Base-by-base conservation (phyloP, 371 early-diverging fungal genomes). In the Rhizopus arrhizus region DNA sequence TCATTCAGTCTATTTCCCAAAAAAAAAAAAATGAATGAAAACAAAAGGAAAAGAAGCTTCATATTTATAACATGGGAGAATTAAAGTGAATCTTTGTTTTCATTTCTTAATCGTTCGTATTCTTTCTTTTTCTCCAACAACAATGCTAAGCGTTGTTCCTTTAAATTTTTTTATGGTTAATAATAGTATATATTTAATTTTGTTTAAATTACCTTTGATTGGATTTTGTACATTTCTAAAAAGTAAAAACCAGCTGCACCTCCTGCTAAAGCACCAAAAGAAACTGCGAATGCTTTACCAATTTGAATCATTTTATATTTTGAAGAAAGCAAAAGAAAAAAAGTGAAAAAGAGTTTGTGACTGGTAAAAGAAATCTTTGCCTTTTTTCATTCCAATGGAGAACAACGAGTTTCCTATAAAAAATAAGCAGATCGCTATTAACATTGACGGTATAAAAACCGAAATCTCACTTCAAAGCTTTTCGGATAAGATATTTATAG, bases 381-480 rank as follows among this genome's bases (percentile, higher is more conserved):
- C 8, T 36, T 16, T 40, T 41, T 54, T 41, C 22, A 31, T 4
- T 47, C 9, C 22, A 22, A 66, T 69, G 66, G 58, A 67, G n/a
- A 68, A 51, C 5, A 49, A 58, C 13, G 52, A 71, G 9, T 88
- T 89, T 55, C 88, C 89, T 1, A 54, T 87, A 36, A 65, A 67
- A 36, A 85, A 80, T 56, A 78, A 74, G 28, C 85, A 85, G 58
- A 65, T 84, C 0, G 89, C 89, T 0, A 74, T 79, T 22, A 32
- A 53, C 3, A 69, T 89, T 15, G 66, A 86, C 61, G 85, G 78
- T 35, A 50, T 63, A 16, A 87, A 89, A 61, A 89, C 89, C 1
- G 89, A 90, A 41, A 81, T 85, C 5, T 72, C 87, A 0, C 71
- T 85, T 3, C 74, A 83, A 9, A 84, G 87, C 0, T 89, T 85